A percentile compares a stretch with the other conserved stretches of the same genome.
These are phyloP conservation scores for Chaetomium fimeti DNA, from an alignment of 495 filamentous ascomycete species.

Conservation along the genomic window DNA sequence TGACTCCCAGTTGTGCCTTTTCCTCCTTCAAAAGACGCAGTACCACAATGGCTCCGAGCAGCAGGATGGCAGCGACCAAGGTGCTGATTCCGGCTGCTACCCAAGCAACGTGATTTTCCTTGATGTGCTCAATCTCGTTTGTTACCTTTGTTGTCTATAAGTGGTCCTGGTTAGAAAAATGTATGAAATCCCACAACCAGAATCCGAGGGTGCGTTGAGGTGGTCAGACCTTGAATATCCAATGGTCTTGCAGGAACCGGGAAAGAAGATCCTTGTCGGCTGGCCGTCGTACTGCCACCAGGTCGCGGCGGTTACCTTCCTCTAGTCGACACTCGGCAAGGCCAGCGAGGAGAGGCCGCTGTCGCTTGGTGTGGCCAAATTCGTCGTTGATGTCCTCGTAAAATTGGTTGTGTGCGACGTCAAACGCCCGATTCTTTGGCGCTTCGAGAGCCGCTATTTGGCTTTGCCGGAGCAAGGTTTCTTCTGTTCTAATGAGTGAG, in stretches of 20 bases:
- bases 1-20: not conserved
- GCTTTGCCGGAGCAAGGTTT: not conserved
- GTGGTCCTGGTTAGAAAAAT: not conserved
- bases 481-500: not conserved
- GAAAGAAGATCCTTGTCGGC: not conserved
- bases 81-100: not conserved
- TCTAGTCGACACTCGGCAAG: not conserved
- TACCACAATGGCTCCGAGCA: slow-evolving; percentile 1
- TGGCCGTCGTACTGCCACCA: not conserved
- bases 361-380: slow-evolving; percentile 1
- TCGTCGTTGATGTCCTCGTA: not conserved
- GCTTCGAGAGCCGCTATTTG: slow-evolving; percentile 1
- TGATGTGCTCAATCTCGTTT: not conserved
- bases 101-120: slow-evolving; percentile 1
- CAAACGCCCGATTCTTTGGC: not conserved
- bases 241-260: not conserved
- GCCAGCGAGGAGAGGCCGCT: not conserved
- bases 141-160: not conserved
- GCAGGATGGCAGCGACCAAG: not conserved
- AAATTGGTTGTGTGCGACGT: not conserved
- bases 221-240: not conserved
- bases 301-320: not conserved
- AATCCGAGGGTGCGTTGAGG: not conserved
- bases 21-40: not conserved
- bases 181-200: not conserved